Percentiles rank a stretch among this genome's conserved stretches.
phyloP scores from a whole-genome alignment of 2,329 filamentous ascomycete genomes.

The Chaetomiaceae sp. region DNA sequence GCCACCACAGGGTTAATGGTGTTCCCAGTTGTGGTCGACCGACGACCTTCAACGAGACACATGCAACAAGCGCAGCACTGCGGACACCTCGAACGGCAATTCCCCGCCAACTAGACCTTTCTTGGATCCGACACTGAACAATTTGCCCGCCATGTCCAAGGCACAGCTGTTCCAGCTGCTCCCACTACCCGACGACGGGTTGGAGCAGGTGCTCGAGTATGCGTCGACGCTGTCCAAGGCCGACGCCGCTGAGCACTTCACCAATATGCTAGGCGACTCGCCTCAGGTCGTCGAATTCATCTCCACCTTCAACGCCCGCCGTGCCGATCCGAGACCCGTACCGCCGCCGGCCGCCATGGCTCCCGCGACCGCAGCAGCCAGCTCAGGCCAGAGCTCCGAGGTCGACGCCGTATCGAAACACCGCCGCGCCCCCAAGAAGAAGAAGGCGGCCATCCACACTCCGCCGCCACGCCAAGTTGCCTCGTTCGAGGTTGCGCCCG shows the following conservation, averaged over 20 bases:
- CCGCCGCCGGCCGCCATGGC: slow-evolving; percentile 11
- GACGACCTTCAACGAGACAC: too few species aligned
- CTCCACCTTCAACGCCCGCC: slow-evolving; percentile 69
- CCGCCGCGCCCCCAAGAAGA: slow-evolving; percentile 48
- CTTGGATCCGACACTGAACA: too few species aligned
- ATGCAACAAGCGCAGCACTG: too few species aligned
- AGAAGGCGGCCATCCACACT: slow-evolving; percentile 56
- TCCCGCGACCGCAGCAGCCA: slow-evolving; percentile 26
- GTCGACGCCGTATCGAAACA: slow-evolving; percentile 44
- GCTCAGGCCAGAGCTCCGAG: slow-evolving; percentile 21
- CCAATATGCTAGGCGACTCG: slow-evolving; percentile 81
- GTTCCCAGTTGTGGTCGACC: too few species aligned
- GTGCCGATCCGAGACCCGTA: slow-evolving; percentile 37
- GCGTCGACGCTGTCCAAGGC: slow-evolving; percentile 67
- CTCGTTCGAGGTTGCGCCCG: slow-evolving; percentile 56
- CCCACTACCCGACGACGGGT: slow-evolving; percentile 75
- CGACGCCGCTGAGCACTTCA: slow-evolving; percentile 77
- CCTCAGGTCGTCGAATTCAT: slow-evolving; percentile 71
- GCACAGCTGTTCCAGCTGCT: slow-evolving; percentile 72
- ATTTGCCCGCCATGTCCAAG: too few species aligned
- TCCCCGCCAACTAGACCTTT: too few species aligned
- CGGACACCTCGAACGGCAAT: too few species aligned
- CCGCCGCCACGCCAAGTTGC: slow-evolving; percentile 58
- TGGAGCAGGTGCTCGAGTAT: slow-evolving; percentile 81
- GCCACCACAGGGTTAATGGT: too few species aligned